These are phyloP conservation scores for Plantago coronopus DNA, from an alignment of 305 asterid species.

Conservation along the genomic window DNA sequence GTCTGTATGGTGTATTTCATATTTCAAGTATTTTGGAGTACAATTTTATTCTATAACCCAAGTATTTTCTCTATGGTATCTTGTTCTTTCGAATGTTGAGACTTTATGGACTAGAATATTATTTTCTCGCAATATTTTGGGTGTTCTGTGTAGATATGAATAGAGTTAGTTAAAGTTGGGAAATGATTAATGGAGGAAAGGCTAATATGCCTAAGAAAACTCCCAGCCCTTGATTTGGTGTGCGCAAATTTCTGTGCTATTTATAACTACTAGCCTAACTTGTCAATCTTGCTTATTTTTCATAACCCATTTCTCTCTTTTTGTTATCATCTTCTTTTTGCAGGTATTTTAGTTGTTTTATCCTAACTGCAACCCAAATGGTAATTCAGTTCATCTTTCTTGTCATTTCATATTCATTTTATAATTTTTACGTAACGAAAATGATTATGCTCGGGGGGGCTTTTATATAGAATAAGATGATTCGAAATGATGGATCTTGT, in stretches of 20 bases:
- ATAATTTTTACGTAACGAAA: neutral
- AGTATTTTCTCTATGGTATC: too few relatives aligned
- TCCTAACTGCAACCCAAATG: slow-evolving; percentile 25
- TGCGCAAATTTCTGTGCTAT: slow-evolving; percentile 25
- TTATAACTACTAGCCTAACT: slow-evolving; percentile 18
- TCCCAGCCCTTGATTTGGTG: slow-evolving; percentile 23
- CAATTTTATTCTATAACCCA: too few relatives aligned
- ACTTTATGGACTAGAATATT: too few relatives aligned
- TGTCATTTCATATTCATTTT: neutral
- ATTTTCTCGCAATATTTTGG: too few relatives aligned
- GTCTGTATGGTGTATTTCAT: too few relatives aligned
- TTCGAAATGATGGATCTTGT: too few relatives aligned
- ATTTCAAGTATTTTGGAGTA: too few relatives aligned
- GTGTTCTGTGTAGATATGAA: neutral
- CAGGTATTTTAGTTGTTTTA: slow-evolving; percentile 19
- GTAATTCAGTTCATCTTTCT: slow-evolving; percentile 14
- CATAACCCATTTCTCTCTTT: slow-evolving; percentile 4
- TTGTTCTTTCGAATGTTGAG: too few relatives aligned
- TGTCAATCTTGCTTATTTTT: slow-evolving; percentile 9
- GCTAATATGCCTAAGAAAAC: slow-evolving; percentile 16
- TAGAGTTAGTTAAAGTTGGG: slow-evolving; percentile 11
- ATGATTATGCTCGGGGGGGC: too few relatives aligned
- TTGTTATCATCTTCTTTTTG: slow-evolving; percentile 16
- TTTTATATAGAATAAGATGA: too few relatives aligned
- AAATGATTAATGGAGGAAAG: slow-evolving; percentile 9